Evolutionary conservation across 2,329 filamentous ascomycete species (phyloP).

Genomic region (Rutstroemia sydowiana): DNA sequence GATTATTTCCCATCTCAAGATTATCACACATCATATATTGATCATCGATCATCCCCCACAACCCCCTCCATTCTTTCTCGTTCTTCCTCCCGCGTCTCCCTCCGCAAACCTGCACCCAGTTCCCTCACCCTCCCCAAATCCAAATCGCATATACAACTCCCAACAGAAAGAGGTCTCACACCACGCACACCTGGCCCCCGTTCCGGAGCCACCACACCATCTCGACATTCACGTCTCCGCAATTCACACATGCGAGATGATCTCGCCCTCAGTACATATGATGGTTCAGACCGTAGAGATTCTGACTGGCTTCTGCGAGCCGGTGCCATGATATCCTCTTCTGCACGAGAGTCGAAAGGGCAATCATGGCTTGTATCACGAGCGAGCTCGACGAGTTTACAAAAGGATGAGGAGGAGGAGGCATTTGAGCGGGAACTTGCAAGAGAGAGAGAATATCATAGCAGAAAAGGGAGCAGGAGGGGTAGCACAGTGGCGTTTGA

Average conservation of each 20-base stretch:
- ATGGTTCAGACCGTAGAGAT: constrained; percentile 37
- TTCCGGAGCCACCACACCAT: constrained; percentile 23
- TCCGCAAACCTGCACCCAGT: constrained; percentile 29
- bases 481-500: constrained; percentile 25
- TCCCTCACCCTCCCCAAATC: constrained; percentile 43
- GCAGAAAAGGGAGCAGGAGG: constrained; percentile 28
- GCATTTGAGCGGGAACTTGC: constrained; percentile 45
- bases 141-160: constrained; percentile 54
- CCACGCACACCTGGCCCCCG: constrained; percentile 13
- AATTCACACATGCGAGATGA: constrained; percentile 24
- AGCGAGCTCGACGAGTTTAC: constrained; percentile 56
- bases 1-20: constrained; percentile 36
- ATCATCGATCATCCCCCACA: constrained; percentile 55
- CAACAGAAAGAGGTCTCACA: constrained; percentile 15
- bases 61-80: constrained; percentile 56
- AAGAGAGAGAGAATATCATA: constrained; percentile 42
- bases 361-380: constrained; percentile 62
- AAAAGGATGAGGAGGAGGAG: constrained; percentile 45
- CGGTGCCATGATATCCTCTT: constrained; percentile 53
- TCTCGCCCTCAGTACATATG: constrained; percentile 21
- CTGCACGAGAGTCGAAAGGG: constrained; percentile 59
- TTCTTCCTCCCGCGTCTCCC: constrained; percentile 45
- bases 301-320: constrained; percentile 60
- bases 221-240: constrained; percentile 5
- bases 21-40: constrained; percentile 46